A percentile compares a stretch with the other conserved stretches of the same genome.
These are phyloP conservation scores for Isatis lusitanica DNA, from an alignment of 441 rosid genomes.

Conservation along the genomic window DNA sequence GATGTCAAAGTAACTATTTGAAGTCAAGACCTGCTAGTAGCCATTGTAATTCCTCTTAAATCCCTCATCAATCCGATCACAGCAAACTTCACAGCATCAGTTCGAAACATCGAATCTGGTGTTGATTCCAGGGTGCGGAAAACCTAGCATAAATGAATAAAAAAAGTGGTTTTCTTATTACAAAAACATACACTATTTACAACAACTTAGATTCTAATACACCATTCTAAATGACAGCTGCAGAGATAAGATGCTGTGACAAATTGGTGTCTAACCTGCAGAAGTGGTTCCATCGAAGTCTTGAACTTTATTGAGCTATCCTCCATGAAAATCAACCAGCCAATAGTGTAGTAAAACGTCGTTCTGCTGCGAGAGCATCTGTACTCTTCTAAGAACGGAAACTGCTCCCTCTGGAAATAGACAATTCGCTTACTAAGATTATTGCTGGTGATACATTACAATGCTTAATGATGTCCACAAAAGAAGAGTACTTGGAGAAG, in stretches of 20 bases:
- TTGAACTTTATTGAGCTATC: slow-evolving; percentile 93
- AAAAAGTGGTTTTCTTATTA: slow-evolving; percentile 1
- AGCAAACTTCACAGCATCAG: slow-evolving; percentile 90
- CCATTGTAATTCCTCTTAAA: slow-evolving; percentile 98
- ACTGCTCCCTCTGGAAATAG: slow-evolving; percentile 86
- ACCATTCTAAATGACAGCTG: background rate
- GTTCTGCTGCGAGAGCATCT: slow-evolving; percentile 99
- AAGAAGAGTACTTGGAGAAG: slow-evolving; percentile 23
- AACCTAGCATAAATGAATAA: slow-evolving; percentile 52
- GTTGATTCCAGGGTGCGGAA: slow-evolving; percentile 81
- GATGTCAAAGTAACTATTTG: slow-evolving; percentile 20
- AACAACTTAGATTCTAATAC: slow-evolving; percentile 10
- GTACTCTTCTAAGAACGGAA: slow-evolving; percentile 86
- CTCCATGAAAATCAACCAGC: slow-evolving; percentile 97
- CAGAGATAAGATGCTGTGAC: slow-evolving; percentile 25
- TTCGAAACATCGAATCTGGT: slow-evolving; percentile 86
- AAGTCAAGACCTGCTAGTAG: slow-evolving; percentile 75
- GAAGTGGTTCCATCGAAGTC: slow-evolving; percentile 93
- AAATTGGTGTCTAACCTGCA: slow-evolving; percentile 54
- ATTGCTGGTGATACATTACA: slow-evolving; percentile 13
- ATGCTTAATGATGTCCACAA: slow-evolving; percentile 23
- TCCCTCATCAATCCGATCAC: slow-evolving; percentile 95
- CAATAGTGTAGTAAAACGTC: slow-evolving; percentile 91
- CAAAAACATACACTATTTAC: background rate
- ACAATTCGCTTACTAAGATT: slow-evolving; percentile 26